phyloP scores from a whole-genome alignment of 805 yeast species.

The Candida multigemmis region DNA sequence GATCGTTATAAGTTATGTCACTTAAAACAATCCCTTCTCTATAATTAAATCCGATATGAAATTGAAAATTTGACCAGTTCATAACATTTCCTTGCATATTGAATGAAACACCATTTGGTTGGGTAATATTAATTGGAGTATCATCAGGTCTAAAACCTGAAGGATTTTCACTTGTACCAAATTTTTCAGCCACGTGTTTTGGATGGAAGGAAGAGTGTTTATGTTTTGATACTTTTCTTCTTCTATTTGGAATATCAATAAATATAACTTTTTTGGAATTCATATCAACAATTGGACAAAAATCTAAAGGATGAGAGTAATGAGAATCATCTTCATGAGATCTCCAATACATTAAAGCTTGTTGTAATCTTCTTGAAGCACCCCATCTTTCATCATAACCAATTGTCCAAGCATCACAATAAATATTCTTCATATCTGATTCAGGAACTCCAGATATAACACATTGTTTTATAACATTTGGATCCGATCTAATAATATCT shows the following conservation, averaged over 20 bases:
- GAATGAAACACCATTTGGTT: conserved; percentile 80
- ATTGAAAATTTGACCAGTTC: conserved; percentile 69
- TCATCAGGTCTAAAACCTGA: conserved; percentile 49
- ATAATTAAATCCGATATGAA: conserved; percentile 79
- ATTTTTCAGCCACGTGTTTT: conserved; percentile 48
- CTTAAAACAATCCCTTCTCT: conserved; percentile 78
- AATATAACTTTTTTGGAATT: conserved; percentile 58
- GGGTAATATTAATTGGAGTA: conserved; percentile 63
- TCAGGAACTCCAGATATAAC: conserved; percentile 59
- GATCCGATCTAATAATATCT: conserved; percentile 58
- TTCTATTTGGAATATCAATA: conserved; percentile 67
- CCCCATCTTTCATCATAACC: conserved; percentile 78
- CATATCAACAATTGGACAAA: conserved; percentile 76
- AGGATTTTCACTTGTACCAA: conserved; percentile 40
- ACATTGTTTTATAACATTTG: conserved; percentile 66
- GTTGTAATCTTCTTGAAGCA: conserved; percentile 63
- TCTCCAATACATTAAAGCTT: conserved; percentile 74
- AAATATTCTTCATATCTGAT: conserved; percentile 48
- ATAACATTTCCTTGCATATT: conserved; percentile 59
- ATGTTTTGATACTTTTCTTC: conserved; percentile 62
- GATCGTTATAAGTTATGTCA: conserved; percentile 68
- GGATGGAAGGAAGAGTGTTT: conserved; percentile 68
- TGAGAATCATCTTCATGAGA: conserved; percentile 69
- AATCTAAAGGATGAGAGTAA: conserved; percentile 69
- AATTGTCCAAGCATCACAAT: conserved; percentile 64